Conservation (phyloP, 2,329 filamentous ascomycete species). For the Alternaria arbusti region DNA sequence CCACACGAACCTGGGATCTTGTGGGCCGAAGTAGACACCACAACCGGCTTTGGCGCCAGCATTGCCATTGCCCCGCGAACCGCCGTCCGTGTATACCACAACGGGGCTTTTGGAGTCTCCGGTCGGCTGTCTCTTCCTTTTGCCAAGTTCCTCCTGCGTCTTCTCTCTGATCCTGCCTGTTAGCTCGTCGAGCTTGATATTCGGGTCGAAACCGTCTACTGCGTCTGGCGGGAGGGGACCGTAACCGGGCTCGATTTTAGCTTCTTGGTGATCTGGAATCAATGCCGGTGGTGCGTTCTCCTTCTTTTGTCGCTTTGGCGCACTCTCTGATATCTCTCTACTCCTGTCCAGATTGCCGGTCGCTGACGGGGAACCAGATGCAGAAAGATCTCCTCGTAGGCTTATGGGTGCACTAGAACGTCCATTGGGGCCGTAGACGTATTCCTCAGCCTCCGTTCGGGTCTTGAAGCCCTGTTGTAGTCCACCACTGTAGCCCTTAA, state of each 20-base stretch:
- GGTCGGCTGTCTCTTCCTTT: conserved; percentile 55
- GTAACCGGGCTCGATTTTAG: conserved; percentile 55
- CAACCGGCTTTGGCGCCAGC: conserved; percentile 64
- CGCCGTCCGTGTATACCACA: conserved; percentile 69
- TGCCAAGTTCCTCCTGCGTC: conserved; percentile 55
- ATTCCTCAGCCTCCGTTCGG: conserved; percentile 75
- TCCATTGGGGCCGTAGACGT: conserved; percentile 59
- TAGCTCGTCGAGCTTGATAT: conserved; percentile 60
- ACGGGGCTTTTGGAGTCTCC: conserved; percentile 57
- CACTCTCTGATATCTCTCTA: conserved; percentile 18
- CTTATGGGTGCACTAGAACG: conserved; percentile 31
- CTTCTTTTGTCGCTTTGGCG: conserved; percentile 49
- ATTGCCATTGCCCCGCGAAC: conserved; percentile 64
- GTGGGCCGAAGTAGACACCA: conserved; percentile 69
- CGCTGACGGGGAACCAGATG: conserved; percentile 34
- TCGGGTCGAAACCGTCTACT: conserved; percentile 68
- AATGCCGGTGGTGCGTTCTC: conserved; percentile 26
- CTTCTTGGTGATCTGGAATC: conserved; percentile 17
- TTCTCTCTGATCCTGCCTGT: conserved; percentile 64
- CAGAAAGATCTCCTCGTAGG: conserved; percentile 34
- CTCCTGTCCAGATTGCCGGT: conserved; percentile 18
- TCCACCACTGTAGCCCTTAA: conserved; percentile 73
- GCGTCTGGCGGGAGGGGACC: conserved; percentile 62
- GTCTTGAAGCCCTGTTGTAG: conserved; percentile 60
- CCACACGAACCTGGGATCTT: conserved; percentile 59